Percentiles rank a stretch among this genome's conserved stretches.
Evolutionary conservation across 2,329 filamentous ascomycete genomes (phyloP).

Genomic region (Colletotrichum sublineola): DNA sequence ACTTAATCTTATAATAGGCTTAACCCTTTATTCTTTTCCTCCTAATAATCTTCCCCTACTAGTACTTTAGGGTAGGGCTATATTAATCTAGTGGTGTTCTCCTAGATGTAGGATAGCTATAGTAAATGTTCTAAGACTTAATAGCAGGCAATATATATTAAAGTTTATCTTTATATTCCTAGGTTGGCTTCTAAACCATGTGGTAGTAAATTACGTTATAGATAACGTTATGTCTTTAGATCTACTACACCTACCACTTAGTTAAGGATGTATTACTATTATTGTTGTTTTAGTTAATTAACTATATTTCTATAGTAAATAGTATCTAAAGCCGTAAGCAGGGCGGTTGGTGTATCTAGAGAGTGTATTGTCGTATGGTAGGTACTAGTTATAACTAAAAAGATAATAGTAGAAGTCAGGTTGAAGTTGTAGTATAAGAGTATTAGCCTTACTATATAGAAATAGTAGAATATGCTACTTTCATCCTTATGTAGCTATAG

Average conservation of each 20-base stretch:
- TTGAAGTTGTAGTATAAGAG: no score
- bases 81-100: not conserved
- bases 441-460: no score
- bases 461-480: no score
- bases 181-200: conserved; percentile 14
- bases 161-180: conserved; percentile 8
- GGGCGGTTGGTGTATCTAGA: not conserved
- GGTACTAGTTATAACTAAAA: conserved; percentile 1
- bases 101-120: conserved; percentile 10
- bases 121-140: conserved; percentile 4
- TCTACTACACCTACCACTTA: not conserved
- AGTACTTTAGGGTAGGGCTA: conserved; percentile 7
- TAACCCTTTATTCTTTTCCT: not conserved
- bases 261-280: not conserved
- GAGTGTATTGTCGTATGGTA: not conserved
- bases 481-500: no score
- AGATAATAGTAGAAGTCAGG: not conserved
- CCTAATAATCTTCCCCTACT: conserved; percentile 4
- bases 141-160: not conserved
- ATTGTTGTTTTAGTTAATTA: not conserved
- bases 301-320: not conserved
- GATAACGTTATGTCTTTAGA: not conserved
- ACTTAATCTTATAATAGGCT: conserved; percentile 4
- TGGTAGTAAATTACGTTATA: not conserved
- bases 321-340: not conserved